Base-by-base conservation (phyloP, 129 eudicot genomes). In the Pulicaria dysenterica region DNA sequence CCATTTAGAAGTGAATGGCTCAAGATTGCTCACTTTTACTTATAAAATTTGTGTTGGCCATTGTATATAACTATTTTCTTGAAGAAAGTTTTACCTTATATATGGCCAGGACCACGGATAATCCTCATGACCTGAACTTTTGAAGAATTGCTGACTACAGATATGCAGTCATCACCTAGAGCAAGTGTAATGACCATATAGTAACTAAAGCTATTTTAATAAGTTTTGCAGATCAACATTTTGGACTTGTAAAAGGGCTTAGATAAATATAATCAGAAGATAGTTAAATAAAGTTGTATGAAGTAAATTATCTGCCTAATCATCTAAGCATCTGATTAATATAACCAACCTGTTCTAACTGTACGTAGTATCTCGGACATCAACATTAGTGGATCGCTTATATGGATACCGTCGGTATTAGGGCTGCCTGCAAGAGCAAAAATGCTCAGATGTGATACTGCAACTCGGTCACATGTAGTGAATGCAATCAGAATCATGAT, bases 81-180 rank as follows among this genome's bases (percentile, higher is more conserved):
- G 57, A n/a, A 8, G 47, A 13, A 19, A 8, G 1, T 62, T 71
- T 53, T 80, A 92, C 97, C 97, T 91, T 78, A 91, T 89, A 96
- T 96, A 69, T 91, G 97, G 59, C 97, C 97, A 8, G 92, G 93
- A 37, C 97, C 93, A 73, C 97, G 88, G 8, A 73, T 39, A 56
- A 91, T 79, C 60, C 77, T 79, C 55, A 67, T 83, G 50, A 91
- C 77, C 41, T 73, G 69, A 65, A 88, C 69, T 39, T 82, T 67
- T 58, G 97, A 82, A 34, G 97, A 91, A 79, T 83, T 89, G 76
- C 92, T 79, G 37, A 89, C 96, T 16, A 91, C 86, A 50, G 96
- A 89, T 78, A 91, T 81, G 76, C 97, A 91, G 72, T 89, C 97
- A 79, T 91, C 96, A 57, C 97, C 97, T 91, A 79, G 31, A 49